A percentile compares a stretch with the other conserved stretches of the same genome.
Evolutionary conservation across 768 basidiomycete species (phyloP).

Genomic region (Boletus sp.): DNA sequence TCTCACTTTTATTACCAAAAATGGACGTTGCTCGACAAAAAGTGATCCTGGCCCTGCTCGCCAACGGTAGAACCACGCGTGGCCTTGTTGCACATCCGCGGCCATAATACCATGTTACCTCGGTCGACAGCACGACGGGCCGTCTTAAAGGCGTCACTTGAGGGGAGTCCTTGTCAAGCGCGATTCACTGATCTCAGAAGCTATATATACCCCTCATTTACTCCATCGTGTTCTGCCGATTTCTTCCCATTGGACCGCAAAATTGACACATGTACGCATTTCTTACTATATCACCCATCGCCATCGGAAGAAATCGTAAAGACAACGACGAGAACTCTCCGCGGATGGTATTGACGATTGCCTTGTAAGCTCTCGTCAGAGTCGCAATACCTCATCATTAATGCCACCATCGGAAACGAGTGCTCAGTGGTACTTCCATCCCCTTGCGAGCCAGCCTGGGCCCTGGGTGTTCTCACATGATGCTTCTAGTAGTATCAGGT

Average conservation of each 20-base stretch:
- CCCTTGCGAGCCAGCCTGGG: background rate
- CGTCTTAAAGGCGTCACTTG: no score
- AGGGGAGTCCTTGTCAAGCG: no score
- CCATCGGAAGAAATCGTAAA: background rate
- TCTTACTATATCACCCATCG: background rate
- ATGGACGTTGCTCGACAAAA: no score
- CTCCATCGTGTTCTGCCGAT: no score
- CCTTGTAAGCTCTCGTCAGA: background rate
- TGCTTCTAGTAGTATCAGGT: slow-evolving; percentile 1
- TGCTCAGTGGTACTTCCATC: background rate
- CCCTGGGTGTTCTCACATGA: background rate
- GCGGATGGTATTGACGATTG: background rate
- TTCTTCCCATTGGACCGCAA: background rate
- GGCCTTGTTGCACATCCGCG: background rate
- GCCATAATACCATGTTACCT: background rate
- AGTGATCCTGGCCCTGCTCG: no score
- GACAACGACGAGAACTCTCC: background rate
- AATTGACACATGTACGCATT: background rate
- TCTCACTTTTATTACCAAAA: no score
- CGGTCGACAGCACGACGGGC: no score
- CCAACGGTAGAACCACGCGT: no score
- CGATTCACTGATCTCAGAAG: no score
- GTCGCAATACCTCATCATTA: background rate
- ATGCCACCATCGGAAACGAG: background rate
- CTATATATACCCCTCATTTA: no score